phyloP scores from a whole-genome alignment of 441 rosid genomes.

The Metrosideros polymorpha region DNA sequence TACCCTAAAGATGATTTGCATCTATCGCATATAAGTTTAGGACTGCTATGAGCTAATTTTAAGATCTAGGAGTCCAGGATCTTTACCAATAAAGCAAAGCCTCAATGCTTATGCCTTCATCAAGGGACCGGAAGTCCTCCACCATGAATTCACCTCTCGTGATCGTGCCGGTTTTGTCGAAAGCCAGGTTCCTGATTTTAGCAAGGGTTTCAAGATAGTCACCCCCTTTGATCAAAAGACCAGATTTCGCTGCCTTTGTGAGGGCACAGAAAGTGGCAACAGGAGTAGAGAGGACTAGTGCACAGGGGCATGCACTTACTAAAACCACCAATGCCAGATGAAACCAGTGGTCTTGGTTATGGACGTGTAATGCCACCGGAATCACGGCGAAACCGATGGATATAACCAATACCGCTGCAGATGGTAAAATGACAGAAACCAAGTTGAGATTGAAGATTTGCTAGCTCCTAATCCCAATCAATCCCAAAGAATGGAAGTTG shows the following conservation, averaged over 20 bases:
- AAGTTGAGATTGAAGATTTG: not conserved
- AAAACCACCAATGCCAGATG: conserved; percentile 72
- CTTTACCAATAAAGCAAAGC: conserved; percentile 61
- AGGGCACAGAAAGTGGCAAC: conserved; percentile 92
- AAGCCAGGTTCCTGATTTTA: conserved; percentile 59
- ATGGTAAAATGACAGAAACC: not conserved
- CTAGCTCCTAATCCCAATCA: not conserved
- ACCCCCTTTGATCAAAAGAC: conserved; percentile 80
- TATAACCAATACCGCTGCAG: conserved; percentile 49
- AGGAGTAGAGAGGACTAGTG: conserved; percentile 84
- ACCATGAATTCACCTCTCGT: conserved; percentile 82
- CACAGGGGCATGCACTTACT: conserved; percentile 94
- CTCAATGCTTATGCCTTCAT: conserved; percentile 21
- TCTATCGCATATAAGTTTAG: not conserved
- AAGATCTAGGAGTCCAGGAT: not conserved
- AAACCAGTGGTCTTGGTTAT: conserved; percentile 43
- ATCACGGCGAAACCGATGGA: conserved; percentile 39
- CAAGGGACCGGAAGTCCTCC: conserved; percentile 40
- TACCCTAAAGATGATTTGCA: conserved; percentile 40
- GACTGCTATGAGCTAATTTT: not conserved
- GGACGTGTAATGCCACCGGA: conserved; percentile 37
- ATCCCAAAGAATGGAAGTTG: not conserved
- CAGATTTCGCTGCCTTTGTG: conserved; percentile 69
- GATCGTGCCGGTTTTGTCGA: conserved; percentile 92
- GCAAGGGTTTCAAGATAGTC: conserved; percentile 68